Evolutionary conservation across 2,329 filamentous ascomycete species (phyloP), one percentile per base, ranked within the genome.

Genomic region (Periconia sp.): DNA sequence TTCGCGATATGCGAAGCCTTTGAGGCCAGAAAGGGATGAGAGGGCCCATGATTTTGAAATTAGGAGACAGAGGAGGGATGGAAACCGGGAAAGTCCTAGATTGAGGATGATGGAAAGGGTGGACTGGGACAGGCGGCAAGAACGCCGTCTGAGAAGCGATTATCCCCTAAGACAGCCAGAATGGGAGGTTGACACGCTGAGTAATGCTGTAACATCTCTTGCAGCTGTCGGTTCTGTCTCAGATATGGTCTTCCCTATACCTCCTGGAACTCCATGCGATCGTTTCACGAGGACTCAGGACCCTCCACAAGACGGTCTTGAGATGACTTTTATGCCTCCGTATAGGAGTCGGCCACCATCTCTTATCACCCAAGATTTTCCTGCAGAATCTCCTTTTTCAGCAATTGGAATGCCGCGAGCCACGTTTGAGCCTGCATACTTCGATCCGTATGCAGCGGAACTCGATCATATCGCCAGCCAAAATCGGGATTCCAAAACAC

Each of bases 1-100:
- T 11, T 49, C 38, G 7, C 23, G 34, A 11, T 49, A 42, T 10
- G 11, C 13, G 4, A 50, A 38, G 31, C 39, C 33, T 3, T 37
- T 29, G n/a, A 43, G 43, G 19, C 32, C 34, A 22, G 23, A 25
- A n/a, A 32, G 15, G 2, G 37, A 31, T 15, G 33, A 23, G 32
- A 42, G 36, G 26, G 12, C 35, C 26, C 30, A 26, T 6, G n/a
- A n/a, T n/a, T n/a, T n/a, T n/a, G n/a, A n/a, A n/a, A n/a, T n/a
- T n/a, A n/a, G n/a, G 25, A 5, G 12, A 24, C 7, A 9, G 11
- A 11, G 11, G 18, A 16, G 13, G 15, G 13, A n/a, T 12, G n/a
- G 17, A 4, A 16, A 16, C 7, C 15, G 31, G 10, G 31, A 11
- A 3, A 24, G 32, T 13, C 11, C 32, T 19, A 24, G 29, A 31